Evolutionary conservation across 75 land plant species (phyloP).

Genomic region (Pinus taeda): DNA sequence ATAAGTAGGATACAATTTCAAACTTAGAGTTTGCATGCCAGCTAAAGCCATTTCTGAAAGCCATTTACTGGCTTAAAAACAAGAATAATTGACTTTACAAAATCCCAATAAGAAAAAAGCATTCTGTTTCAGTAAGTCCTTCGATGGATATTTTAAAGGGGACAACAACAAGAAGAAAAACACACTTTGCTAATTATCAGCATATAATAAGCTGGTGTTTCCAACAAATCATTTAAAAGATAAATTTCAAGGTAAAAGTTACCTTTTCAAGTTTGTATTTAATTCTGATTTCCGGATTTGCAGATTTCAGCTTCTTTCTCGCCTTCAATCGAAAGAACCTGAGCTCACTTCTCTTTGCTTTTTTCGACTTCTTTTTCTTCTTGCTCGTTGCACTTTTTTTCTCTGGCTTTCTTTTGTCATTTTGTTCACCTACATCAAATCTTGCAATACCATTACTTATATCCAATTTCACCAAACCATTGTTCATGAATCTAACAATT

Average conservation of each 20-base stretch:
- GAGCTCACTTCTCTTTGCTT: slow-evolving; percentile 53
- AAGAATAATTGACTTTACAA: too few relatives aligned
- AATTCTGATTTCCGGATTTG: slow-evolving; percentile 74
- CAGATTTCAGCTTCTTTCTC: slow-evolving; percentile 68
- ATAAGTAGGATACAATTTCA: background rate
- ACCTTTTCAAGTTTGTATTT: slow-evolving; percentile 73
- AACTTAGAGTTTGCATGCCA: background rate
- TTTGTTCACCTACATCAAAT: slow-evolving; percentile 22
- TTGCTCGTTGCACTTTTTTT: slow-evolving; percentile 5
- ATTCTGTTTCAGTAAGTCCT: too few relatives aligned
- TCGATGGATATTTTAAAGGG: too few relatives aligned
- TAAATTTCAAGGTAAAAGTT: background rate
- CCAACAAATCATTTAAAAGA: background rate
- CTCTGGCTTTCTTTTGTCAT: background rate
- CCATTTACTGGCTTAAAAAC: background rate
- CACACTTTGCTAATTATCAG: background rate
- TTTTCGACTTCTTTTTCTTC: slow-evolving; percentile 41
- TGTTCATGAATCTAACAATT: slow-evolving; percentile 21
- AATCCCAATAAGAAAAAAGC: too few relatives aligned
- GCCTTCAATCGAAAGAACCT: slow-evolving; percentile 56
- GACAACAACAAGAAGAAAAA: background rate
- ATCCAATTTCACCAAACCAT: slow-evolving; percentile 31
- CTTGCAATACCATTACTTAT: slow-evolving; percentile 32
- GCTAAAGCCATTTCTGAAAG: background rate
- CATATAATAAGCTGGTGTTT: background rate